Evolutionary conservation across 371 early-diverging fungal genomes (phyloP).

Genomic region (Circinella minor): DNA sequence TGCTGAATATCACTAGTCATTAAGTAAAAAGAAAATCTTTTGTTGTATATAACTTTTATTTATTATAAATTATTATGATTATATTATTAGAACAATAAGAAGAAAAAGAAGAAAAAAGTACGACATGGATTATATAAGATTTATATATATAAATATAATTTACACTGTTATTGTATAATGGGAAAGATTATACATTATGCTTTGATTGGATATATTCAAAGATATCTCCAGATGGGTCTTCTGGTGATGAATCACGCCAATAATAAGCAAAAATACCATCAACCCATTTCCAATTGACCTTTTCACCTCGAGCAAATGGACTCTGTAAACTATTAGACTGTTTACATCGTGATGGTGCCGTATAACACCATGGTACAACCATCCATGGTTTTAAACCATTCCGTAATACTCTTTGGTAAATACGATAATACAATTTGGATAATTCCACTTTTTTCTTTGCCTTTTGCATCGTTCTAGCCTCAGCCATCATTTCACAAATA

Average conservation of each 20-base stretch:
- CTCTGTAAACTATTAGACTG: constrained; percentile 25
- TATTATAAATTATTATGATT: too few species aligned
- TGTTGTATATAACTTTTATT: too few species aligned
- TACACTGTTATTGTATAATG: too few species aligned
- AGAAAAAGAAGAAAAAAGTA: too few species aligned
- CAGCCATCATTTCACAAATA: constrained; percentile 46
- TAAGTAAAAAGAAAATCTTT: too few species aligned
- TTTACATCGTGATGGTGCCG: constrained; percentile 43
- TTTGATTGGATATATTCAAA: constrained; percentile 12
- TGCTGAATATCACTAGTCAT: too few species aligned
- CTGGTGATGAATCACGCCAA: constrained; percentile 8
- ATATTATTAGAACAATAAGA: too few species aligned
- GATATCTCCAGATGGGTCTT: constrained; percentile 11
- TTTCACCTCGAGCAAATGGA: constrained; percentile 9
- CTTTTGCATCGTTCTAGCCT: constrained; percentile 7
- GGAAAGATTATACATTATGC: neutral
- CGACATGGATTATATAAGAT: too few species aligned
- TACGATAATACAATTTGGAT: constrained; percentile 28
- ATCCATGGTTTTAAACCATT: constrained; percentile 42
- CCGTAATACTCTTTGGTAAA: constrained; percentile 36
- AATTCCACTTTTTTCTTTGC: neutral
- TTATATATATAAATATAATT: too few species aligned
- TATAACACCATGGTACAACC: constrained; percentile 55
- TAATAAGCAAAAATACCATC: constrained; percentile 20
- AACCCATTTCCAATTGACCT: neutral